Percentiles rank a stretch among this genome's conserved stretches.
Evolutionary conservation across 495 filamentous ascomycete genomes (phyloP).

Genomic region (Pyrenula massariospora): DNA sequence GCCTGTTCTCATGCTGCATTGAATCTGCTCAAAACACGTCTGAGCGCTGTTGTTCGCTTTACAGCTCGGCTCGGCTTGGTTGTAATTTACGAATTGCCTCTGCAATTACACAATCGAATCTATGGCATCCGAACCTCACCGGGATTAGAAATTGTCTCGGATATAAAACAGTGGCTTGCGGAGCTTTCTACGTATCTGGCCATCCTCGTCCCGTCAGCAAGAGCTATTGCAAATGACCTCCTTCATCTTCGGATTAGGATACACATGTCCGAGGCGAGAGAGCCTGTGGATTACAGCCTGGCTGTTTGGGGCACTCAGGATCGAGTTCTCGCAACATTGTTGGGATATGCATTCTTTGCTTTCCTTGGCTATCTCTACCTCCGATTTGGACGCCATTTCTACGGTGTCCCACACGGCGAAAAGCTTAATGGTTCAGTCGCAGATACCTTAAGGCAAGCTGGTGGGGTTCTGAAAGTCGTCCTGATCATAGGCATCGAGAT

Average conservation of each 20-base stretch:
- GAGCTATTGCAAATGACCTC: not conserved
- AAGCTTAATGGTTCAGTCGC: constrained; percentile 66
- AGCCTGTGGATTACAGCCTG: constrained; percentile 44
- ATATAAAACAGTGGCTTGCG: not conserved
- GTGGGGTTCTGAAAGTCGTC: constrained; percentile 95
- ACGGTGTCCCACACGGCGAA: constrained; percentile 49
- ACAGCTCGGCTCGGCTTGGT: not conserved
- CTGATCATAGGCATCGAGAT: constrained; percentile 98
- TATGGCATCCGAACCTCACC: not conserved
- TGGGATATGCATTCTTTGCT: constrained; percentile 69
- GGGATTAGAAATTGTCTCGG: not conserved
- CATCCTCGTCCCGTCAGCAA: not conserved
- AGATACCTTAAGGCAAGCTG: constrained; percentile 83
- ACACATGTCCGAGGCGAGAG: constrained; percentile 21
- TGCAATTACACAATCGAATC: not conserved
- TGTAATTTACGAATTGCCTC: not conserved
- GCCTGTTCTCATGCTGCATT: constrained; percentile 49
- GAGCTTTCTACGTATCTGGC: not conserved
- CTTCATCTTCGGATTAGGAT: constrained; percentile 25
- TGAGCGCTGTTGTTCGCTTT: constrained; percentile 7
- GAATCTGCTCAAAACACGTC: constrained; percentile 33
- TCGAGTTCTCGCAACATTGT: constrained; percentile 64
- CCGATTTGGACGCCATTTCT: constrained; percentile 52
- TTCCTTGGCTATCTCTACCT: constrained; percentile 68
- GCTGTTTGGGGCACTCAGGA: constrained; percentile 69